These are phyloP conservation scores for Hanseniaspora vineae DNA, from an alignment of 805 yeast genomes.

Conservation along the genomic window DNA sequence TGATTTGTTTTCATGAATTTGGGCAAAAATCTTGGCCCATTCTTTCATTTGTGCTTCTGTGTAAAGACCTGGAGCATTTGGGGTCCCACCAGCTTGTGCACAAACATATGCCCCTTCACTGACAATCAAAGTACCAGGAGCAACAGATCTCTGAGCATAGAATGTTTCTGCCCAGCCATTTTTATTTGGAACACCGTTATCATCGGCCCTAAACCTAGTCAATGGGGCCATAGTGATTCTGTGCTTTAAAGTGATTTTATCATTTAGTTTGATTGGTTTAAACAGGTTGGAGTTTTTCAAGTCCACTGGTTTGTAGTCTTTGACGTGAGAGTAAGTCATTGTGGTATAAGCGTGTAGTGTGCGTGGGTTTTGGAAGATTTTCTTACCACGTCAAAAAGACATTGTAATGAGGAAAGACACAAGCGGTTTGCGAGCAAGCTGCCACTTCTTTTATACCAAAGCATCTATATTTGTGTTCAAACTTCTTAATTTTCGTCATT, in stretches of 20 bases:
- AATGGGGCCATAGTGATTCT: slow-evolving; percentile 33
- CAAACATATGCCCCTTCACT: slow-evolving; percentile 47
- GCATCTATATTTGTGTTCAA: no score
- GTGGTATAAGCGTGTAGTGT: no score
- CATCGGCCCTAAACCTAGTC: slow-evolving; percentile 28
- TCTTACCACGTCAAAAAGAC: no score
- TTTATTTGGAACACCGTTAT: slow-evolving; percentile 28
- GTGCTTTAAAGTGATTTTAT: slow-evolving; percentile 21
- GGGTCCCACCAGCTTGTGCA: slow-evolving; percentile 29
- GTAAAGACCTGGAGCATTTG: no score
- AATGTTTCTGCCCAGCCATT: slow-evolving; percentile 37
- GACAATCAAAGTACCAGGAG: slow-evolving; percentile 45
- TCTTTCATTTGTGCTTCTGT: no score
- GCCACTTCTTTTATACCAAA: no score
- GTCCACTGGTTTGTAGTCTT: slow-evolving; percentile 17
- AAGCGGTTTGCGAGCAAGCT: no score
- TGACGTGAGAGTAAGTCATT: slow-evolving; percentile 3
- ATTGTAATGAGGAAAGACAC: no score
- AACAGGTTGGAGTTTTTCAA: slow-evolving; percentile 26
- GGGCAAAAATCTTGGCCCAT: no score
- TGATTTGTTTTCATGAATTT: no score
- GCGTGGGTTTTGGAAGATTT: no score
- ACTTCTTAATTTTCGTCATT: no score
- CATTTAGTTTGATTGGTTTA: slow-evolving; percentile 33
- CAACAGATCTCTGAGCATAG: slow-evolving; percentile 41